Base-by-base conservation (phyloP, 352 stramenopile genomes). In the Phytophthora crassamura region DNA sequence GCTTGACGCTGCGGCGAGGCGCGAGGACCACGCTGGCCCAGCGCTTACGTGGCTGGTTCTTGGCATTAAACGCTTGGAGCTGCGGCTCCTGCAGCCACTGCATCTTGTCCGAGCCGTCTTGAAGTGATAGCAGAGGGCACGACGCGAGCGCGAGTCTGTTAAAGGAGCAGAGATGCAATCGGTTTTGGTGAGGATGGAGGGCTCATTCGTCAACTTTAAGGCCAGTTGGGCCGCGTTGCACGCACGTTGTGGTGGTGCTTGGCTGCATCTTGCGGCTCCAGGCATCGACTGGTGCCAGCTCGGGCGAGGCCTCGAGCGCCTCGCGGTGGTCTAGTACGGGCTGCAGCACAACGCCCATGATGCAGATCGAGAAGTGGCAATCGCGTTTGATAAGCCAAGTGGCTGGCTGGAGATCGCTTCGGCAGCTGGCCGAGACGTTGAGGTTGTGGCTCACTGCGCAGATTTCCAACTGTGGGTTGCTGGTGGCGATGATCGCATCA, bases 301-400 rank as follows among this genome's bases (percentile, higher is more conserved):
- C 52, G 14, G 57, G 46, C 32, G 54, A 69, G 4, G 35, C 42
- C 12, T 65, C 32, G 18, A 16, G 22, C 25, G 54, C 67, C 16
- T 64, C 59, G 36, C 55, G 59, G 16, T 64, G 52, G n/a, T 67
- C 59, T 42, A 69, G 22, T 28, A 28, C 45, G 42, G 65, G 36
- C 46, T 67, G 58, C 38, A 54, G 64, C 28, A 72, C 52, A 51
- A 72, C 64, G 28, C 64, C 64, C 64, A 72, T 72, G 48, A 15
- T 18, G 62, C 20, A 52, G 28, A 36, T 57, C 28, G 11, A 47
- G 10, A 64, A 33, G 22, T 64, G 43, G 28, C 42, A 12, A 55
- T 42, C 11, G 22, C 3, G 33, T 14, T 32, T 50, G 22, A 50
- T 15, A 45, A 34, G 10, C 22, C 16, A 32, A 7, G 6, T 45